Percentiles rank a stretch among this genome's conserved stretches.
phyloP scores from a whole-genome alignment of 768 basidiomycete genomes.

The Clitopilus hobsonii region DNA sequence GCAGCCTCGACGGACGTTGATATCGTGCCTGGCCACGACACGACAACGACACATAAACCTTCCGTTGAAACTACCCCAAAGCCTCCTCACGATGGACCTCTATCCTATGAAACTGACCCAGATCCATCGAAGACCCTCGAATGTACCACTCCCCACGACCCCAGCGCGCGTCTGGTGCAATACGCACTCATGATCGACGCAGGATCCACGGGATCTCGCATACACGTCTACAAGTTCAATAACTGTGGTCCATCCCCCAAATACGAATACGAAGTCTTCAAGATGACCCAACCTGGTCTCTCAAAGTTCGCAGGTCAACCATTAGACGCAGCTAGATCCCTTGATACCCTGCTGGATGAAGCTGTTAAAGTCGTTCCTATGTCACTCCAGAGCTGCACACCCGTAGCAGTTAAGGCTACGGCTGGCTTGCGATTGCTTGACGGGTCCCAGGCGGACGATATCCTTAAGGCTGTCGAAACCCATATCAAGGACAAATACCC shows the following conservation, averaged over 20 bases:
- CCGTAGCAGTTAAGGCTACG: conserved; percentile 88
- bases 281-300: conserved; percentile 75
- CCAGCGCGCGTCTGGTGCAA: conserved; percentile 62
- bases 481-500: conserved; percentile 58
- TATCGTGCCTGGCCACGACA: background rate
- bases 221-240: conserved; percentile 99
- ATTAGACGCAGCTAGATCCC: conserved; percentile 65
- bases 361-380: conserved; percentile 76
- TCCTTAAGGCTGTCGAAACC: conserved; percentile 67
- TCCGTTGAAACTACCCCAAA: conserved; percentile 9
- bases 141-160: conserved; percentile 56
- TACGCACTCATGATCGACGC: conserved; percentile 98
- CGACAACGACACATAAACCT: conserved; percentile 5
- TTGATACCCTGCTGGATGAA: conserved; percentile 77
- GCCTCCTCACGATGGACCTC: conserved; percentile 26
- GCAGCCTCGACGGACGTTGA: background rate
- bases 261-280: conserved; percentile 94
- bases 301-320: conserved; percentile 59
- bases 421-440: conserved; percentile 81
- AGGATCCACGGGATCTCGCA: conserved; percentile 94
- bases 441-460: conserved; percentile 54
- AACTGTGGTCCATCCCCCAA: conserved; percentile 71
- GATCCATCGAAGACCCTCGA: conserved; percentile 68
- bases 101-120: conserved; percentile 68
- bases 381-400: conserved; percentile 67